phyloP scores from a whole-genome alignment of 768 basidiomycete genomes.

The Lentinula lateritia region DNA sequence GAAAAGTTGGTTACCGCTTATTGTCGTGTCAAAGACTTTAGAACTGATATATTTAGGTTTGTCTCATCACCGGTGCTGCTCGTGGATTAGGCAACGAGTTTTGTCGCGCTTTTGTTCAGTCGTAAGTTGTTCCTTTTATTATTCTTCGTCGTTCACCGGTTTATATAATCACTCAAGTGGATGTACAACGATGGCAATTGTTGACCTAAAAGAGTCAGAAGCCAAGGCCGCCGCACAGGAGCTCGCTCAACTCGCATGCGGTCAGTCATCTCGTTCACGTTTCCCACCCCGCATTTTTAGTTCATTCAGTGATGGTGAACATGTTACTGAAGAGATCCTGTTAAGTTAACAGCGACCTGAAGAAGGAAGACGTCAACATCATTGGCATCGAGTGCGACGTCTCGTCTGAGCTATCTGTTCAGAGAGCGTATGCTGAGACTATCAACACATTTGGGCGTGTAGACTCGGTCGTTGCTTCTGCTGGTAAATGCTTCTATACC shows the following conservation, averaged over 20 bases:
- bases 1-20: slow-evolving; percentile 45
- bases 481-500: slow-evolving; percentile 47
- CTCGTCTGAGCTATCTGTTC: slow-evolving; percentile 72
- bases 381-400: slow-evolving; percentile 87
- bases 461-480: slow-evolving; percentile 84
- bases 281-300: slow-evolving; percentile 1
- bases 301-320: background rate
- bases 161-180: slow-evolving; percentile 43
- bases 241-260: slow-evolving; percentile 51
- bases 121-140: slow-evolving; percentile 40
- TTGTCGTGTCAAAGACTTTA: background rate
- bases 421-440: slow-evolving; percentile 62
- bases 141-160: background rate
- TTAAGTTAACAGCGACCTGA: slow-evolving; percentile 50
- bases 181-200: slow-evolving; percentile 70
- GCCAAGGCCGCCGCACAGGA: slow-evolving; percentile 65
- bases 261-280: slow-evolving; percentile 20
- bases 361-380: slow-evolving; percentile 53
- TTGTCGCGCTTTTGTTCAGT: slow-evolving; percentile 84
- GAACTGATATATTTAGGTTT: slow-evolving; percentile 48
- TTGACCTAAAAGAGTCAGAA: slow-evolving; percentile 75
- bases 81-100: slow-evolving; percentile 88
- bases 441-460: slow-evolving; percentile 63
- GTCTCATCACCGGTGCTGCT: slow-evolving; percentile 90
- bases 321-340: slow-evolving; percentile 8